Percentiles rank a stretch among this genome's conserved stretches.
Conservation (phyloP, 768 basidiomycete genomes). For the Lyophyllum atratum region DNA sequence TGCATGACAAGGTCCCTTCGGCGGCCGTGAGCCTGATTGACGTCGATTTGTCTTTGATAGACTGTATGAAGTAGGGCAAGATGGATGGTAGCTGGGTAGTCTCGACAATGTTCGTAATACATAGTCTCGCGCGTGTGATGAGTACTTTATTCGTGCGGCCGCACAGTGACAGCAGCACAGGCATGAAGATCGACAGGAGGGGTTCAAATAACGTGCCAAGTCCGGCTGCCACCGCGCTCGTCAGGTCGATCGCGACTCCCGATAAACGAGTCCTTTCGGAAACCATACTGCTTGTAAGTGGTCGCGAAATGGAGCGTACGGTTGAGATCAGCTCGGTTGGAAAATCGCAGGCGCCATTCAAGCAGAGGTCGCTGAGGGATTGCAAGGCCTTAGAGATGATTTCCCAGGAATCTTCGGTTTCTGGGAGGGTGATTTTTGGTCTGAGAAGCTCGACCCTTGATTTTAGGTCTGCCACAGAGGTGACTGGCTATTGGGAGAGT, state of each 20-base stretch:
- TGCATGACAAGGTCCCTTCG: constrained; percentile 63
- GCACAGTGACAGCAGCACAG: constrained; percentile 66
- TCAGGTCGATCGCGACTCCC: constrained; percentile 13
- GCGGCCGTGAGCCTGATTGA: constrained; percentile 64
- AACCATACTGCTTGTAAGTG: constrained; percentile 15
- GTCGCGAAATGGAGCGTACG: constrained; percentile 17
- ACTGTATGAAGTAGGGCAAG: constrained; percentile 59
- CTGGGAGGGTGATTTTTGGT: constrained; percentile 12
- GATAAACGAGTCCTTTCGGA: constrained; percentile 22
- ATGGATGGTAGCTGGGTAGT: constrained; percentile 67
- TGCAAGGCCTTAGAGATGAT: constrained; percentile 11
- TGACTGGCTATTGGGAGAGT: constrained; percentile 5
- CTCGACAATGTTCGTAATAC: constrained; percentile 63
- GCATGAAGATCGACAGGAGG: constrained; percentile 66
- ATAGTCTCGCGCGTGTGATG: constrained; percentile 61
- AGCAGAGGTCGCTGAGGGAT: constrained; percentile 9
- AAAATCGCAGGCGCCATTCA: constrained; percentile 19
- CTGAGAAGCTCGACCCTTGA: constrained; percentile 10
- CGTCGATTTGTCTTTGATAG: constrained; percentile 67
- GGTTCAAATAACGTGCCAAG: constrained; percentile 68
- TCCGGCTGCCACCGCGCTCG: constrained; percentile 50
- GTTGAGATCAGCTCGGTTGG: constrained; percentile 14
- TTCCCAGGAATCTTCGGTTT: constrained; percentile 24
- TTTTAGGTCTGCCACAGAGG: constrained; percentile 10
- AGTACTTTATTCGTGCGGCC: constrained; percentile 80